Conservation (phyloP, 495 filamentous ascomycete species). For the Penicillium ochrochloron region DNA sequence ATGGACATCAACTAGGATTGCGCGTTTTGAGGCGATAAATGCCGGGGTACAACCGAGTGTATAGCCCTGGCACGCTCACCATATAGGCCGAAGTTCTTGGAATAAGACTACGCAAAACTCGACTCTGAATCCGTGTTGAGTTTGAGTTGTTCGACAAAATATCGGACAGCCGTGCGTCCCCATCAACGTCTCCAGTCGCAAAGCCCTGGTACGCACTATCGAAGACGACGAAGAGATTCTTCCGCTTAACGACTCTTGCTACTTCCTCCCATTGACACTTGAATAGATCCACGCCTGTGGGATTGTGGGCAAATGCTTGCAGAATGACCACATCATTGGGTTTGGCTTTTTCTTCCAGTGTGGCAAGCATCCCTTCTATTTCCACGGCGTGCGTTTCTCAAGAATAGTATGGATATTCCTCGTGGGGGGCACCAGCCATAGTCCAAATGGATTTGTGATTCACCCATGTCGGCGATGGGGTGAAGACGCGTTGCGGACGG, state of each 20-base stretch:
- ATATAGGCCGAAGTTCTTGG: slow-evolving; percentile 53
- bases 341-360: slow-evolving; percentile 4
- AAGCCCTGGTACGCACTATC: slow-evolving; percentile 53
- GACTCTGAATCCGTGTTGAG: background rate
- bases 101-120: slow-evolving; percentile 37
- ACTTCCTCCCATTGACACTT: slow-evolving; percentile 43
- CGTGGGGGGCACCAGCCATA: slow-evolving; percentile 13
- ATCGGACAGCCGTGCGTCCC: slow-evolving; percentile 47
- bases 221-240: slow-evolving; percentile 44
- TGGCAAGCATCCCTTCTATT: slow-evolving; percentile 16
- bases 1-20: slow-evolving; percentile 23
- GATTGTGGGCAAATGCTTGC: slow-evolving; percentile 53
- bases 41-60: slow-evolving; percentile 27
- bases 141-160: slow-evolving; percentile 29
- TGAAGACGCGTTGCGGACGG: slow-evolving; percentile 21
- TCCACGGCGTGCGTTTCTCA: slow-evolving; percentile 5
- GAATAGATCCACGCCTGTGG: slow-evolving; percentile 45
- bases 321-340: slow-evolving; percentile 39
- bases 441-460: slow-evolving; percentile 33
- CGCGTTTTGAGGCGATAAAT: slow-evolving; percentile 16
- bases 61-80: slow-evolving; percentile 43
- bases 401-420: slow-evolving; percentile 35
- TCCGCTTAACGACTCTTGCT: slow-evolving; percentile 28
- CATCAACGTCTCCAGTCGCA: slow-evolving; percentile 42
- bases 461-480: slow-evolving; percentile 33